These are phyloP conservation scores for Agrocybe chaxingu DNA, from an alignment of 768 basidiomycete species.

Conservation along the genomic window DNA sequence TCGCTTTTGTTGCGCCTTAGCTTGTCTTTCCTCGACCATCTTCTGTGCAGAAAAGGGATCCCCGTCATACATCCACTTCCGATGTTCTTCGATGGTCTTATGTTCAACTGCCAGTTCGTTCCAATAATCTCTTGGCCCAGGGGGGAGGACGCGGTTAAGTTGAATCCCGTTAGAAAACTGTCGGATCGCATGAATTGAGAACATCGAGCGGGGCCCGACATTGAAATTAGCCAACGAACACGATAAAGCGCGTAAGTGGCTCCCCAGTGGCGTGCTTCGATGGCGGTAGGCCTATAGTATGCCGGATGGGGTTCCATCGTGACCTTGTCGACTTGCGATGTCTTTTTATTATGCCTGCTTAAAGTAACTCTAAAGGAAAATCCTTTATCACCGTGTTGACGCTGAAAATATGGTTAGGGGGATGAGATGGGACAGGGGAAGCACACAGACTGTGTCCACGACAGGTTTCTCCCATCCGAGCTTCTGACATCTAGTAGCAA, in stretches of 20 bases:
- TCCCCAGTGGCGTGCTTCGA: slow-evolving; percentile 90
- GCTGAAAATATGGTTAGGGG: slow-evolving; percentile 28
- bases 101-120: slow-evolving; percentile 69
- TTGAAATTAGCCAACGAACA: slow-evolving; percentile 45
- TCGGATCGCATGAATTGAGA: slow-evolving; percentile 24
- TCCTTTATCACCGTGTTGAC: slow-evolving; percentile 39
- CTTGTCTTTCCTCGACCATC: slow-evolving; percentile 64
- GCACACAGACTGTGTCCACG: slow-evolving; percentile 64
- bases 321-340: slow-evolving; percentile 63
- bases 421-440: not conserved
- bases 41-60: slow-evolving; percentile 82
- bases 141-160: slow-evolving; percentile 74
- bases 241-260: slow-evolving; percentile 86
- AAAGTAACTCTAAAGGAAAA: slow-evolving; percentile 70
- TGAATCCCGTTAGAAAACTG: slow-evolving; percentile 77
- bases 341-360: slow-evolving; percentile 67
- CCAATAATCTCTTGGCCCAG: slow-evolving; percentile 89
- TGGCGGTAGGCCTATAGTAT: slow-evolving; percentile 57
- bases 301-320: slow-evolving; percentile 73
- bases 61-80: slow-evolving; percentile 82
- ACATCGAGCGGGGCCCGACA: slow-evolving; percentile 1
- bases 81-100: slow-evolving; percentile 61
- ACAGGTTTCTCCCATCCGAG: slow-evolving; percentile 82
- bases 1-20: slow-evolving; percentile 47
- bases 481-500: slow-evolving; percentile 69